These are phyloP conservation scores for Rhizopus sp. DNA, from an alignment of 371 early-diverging fungal species.

Conservation along the genomic window DNA sequence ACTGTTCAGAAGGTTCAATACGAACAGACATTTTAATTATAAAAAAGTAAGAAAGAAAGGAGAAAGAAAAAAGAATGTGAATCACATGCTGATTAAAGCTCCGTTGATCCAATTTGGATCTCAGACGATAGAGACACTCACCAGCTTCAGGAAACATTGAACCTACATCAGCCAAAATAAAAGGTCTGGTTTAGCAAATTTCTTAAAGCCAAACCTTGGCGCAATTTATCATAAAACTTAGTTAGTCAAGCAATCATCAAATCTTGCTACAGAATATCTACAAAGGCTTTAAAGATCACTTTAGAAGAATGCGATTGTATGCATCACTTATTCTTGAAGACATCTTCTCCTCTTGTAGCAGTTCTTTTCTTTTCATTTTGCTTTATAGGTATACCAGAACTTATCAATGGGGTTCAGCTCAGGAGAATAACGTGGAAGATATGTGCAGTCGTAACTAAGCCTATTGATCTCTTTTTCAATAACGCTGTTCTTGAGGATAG, in stretches of 20 bases:
- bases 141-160: too few species aligned
- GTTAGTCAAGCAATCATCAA: constrained; percentile 10
- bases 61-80: constrained; percentile 7
- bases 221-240: constrained; percentile 3
- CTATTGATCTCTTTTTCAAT: constrained; percentile 3
- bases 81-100: constrained; percentile 6
- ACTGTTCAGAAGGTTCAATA: constrained; percentile 55
- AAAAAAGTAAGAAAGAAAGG: not conserved
- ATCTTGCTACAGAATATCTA: constrained; percentile 11
- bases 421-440: constrained; percentile 6
- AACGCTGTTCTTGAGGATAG: constrained; percentile 1
- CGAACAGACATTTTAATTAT: constrained; percentile 52
- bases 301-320: constrained; percentile 13
- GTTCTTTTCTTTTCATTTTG: constrained; percentile 13
- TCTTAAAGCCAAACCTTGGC: too few species aligned
- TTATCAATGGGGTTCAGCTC: constrained; percentile 3
- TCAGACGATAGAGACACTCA: too few species aligned
- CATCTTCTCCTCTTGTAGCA: constrained; percentile 8
- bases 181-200: too few species aligned
- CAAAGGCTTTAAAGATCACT: constrained; percentile 8
- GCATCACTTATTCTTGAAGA: constrained; percentile 9
- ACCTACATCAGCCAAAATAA: too few species aligned
- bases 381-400: constrained; percentile 1
- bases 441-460: not conserved
- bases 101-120: not conserved